Base-by-base conservation (phyloP, 345 rosid species). In the Cardiospermum halicacabum region DNA sequence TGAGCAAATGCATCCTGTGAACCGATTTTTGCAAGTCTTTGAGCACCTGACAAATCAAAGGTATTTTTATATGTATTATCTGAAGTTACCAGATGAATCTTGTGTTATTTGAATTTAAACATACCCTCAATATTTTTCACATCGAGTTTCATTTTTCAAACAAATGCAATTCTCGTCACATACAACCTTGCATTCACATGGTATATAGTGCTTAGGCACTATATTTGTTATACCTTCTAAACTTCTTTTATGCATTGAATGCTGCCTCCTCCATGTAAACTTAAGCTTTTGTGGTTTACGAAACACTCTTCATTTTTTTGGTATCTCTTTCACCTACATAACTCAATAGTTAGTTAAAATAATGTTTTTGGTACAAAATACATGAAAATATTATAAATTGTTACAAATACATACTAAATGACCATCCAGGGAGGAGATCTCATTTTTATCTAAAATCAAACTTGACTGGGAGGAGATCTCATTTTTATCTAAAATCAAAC, bases 71-170 rank as follows among this genome's bases (percentile, higher is more conserved):
- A n/a, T n/a, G n/a, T n/a, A n/a, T n/a, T n/a, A n/a, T n/a, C n/a
- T n/a, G n/a, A n/a, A n/a, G n/a, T n/a, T n/a, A n/a, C n/a, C n/a
- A n/a, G n/a, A n/a, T n/a, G n/a, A n/a, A n/a, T n/a, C n/a, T n/a
- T n/a, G n/a, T n/a, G n/a, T n/a, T n/a, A n/a, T n/a, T n/a, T n/a
- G n/a, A n/a, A n/a, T n/a, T n/a, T n/a, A n/a, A n/a, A 75, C 91
- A 53, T 88, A 93, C 98, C 98, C 97, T 53, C 98, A 93, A 62
- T 86, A 93, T 70, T 93, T 93, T 68, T 93, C 98, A 64, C 99
- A 94, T 76, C 96, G 89, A 61, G 95, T 88, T 69, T 82, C 89
- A 62, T 74, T 82, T 48, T 76, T 42, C 59, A 76, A 76, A 78
- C 99, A 94, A 57, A 84, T 56, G 73, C 99, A 94, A 34, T 85